These are phyloP conservation scores for Podospora pseudocomata DNA, from an alignment of 495 filamentous ascomycete species.

Conservation along the genomic window DNA sequence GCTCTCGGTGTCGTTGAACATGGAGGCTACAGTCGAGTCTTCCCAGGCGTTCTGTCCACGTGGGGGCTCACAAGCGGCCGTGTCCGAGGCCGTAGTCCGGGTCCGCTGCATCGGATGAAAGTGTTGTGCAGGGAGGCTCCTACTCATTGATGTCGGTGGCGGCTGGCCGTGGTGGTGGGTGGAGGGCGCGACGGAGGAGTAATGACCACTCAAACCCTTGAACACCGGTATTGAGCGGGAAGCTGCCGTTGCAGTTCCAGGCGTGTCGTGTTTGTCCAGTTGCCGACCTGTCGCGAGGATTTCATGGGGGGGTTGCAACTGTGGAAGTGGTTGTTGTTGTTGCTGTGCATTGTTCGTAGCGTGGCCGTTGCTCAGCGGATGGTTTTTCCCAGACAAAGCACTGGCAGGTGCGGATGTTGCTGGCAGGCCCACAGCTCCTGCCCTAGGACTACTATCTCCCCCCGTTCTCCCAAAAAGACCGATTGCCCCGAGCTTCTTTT, in stretches of 20 bases:
- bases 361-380: slow-evolving; percentile 4
- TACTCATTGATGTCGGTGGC: slow-evolving; percentile 22
- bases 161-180: slow-evolving; percentile 11
- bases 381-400: slow-evolving; percentile 3
- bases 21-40: slow-evolving; percentile 37
- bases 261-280: slow-evolving; percentile 11
- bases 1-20: slow-evolving; percentile 34
- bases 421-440: slow-evolving; percentile 27
- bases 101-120: slow-evolving; percentile 33
- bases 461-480: slow-evolving; percentile 29
- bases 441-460: slow-evolving; percentile 18
- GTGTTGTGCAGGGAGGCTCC: slow-evolving; percentile 10
- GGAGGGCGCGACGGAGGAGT: not conserved
- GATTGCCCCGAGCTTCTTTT: slow-evolving; percentile 34
- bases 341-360: slow-evolving; percentile 14
- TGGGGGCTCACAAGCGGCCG: slow-evolving; percentile 20
- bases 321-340: slow-evolving; percentile 11
- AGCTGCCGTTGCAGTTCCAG: slow-evolving; percentile 19
- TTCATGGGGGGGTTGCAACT: slow-evolving; percentile 30
- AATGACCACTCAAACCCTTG: slow-evolving; percentile 16
- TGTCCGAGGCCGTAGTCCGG: slow-evolving; percentile 31
- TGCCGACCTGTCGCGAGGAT: slow-evolving; percentile 21
- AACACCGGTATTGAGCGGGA: slow-evolving; percentile 26
- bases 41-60: slow-evolving; percentile 35
- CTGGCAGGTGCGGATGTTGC: slow-evolving; percentile 18